Conservation (phyloP, 1,284 basidiomycete genomes). For the Moniliella sp. region DNA sequence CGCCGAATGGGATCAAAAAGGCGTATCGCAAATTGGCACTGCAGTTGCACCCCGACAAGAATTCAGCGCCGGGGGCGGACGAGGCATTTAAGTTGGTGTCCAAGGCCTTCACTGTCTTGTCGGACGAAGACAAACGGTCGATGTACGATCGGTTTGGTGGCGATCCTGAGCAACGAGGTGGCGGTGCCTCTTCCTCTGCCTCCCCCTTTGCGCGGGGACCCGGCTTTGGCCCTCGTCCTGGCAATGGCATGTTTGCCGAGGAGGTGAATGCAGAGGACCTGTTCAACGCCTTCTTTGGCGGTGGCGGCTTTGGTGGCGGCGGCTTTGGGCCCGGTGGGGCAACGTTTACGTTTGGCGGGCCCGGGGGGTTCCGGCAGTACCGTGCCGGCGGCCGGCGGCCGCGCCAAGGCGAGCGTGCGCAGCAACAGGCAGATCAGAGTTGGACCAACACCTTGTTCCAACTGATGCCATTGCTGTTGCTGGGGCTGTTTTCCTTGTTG, state of each 20-base stretch:
- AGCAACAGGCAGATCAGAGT: constrained; percentile 37
- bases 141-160: constrained; percentile 33
- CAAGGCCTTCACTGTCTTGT: constrained; percentile 70
- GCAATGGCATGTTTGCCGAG: constrained; percentile 40
- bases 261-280: constrained; percentile 85
- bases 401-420: constrained; percentile 15
- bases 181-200: constrained; percentile 44
- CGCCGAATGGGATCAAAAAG: constrained; percentile 58
- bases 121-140: constrained; percentile 16
- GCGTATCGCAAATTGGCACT: constrained; percentile 93
- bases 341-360: constrained; percentile 25
- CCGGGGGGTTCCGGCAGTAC: constrained; percentile 17
- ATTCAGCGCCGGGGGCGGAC: constrained; percentile 86
- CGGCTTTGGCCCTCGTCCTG: constrained; percentile 6
- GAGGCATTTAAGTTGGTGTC: constrained; percentile 99
- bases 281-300: constrained; percentile 97
- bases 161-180: constrained; percentile 60
- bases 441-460: constrained; percentile 58
- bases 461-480: constrained; percentile 50
- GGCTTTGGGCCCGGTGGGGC: constrained; percentile 9
- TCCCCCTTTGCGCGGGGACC: constrained; percentile 33
- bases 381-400: constrained; percentile 8
- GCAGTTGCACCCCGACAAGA: constrained; percentile 87
- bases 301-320: constrained; percentile 37
- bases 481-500: constrained; percentile 45